Evolutionary conservation across 2,329 filamentous ascomycete genomes (phyloP), one percentile per base, ranked within the genome.

Genomic region (Pyrenochaeta sp.): DNA sequence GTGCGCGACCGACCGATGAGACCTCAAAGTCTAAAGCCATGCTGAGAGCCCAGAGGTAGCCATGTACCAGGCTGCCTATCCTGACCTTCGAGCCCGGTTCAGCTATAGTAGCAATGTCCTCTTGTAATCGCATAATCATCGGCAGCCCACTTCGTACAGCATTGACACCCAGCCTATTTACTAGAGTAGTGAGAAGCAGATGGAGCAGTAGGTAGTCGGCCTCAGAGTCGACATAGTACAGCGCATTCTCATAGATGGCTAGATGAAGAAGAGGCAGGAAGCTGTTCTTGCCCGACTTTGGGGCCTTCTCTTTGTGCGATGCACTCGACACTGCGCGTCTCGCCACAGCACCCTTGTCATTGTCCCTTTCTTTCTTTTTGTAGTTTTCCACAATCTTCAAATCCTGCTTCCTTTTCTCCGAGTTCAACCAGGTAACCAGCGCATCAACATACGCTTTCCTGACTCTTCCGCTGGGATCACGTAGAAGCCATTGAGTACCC

Each of bases 401-500:
- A 65, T 96, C 90, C 4, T 79, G 79, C 52, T 81, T 82, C 1
- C 84, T 89, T 15, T 91, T 90, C 75, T 96, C 92, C n/a, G 89
- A 81, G 51, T 90, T 86, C 46, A 97, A 81, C 92, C 94, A 99
- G 0, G 90, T 90, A 35, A 91, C 75, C 14, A 98, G 76, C 4
- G 92, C 90, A 73, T 96, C 91, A 6, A 88, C 86, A 64, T 98
- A 99, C 0, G 92, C 91, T 71, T 89, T 89, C 48, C 93, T 87
- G 30, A 98, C 92, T 29, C 86, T 83, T 29, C 86, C 86, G 66
- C 93, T 89, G 0, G 86, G 83, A 67, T 97, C 94, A 32, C 90
- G 87, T 17, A 98, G 79, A 39, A 98, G 85, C 91, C 92, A 97
- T 57, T 97, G 92, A 0, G 93, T 97, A n/a, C 91, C 92, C 75